These are phyloP conservation scores for Colletotrichum sansevieriae DNA, from an alignment of 2,329 filamentous ascomycete genomes.

Conservation along the genomic window DNA sequence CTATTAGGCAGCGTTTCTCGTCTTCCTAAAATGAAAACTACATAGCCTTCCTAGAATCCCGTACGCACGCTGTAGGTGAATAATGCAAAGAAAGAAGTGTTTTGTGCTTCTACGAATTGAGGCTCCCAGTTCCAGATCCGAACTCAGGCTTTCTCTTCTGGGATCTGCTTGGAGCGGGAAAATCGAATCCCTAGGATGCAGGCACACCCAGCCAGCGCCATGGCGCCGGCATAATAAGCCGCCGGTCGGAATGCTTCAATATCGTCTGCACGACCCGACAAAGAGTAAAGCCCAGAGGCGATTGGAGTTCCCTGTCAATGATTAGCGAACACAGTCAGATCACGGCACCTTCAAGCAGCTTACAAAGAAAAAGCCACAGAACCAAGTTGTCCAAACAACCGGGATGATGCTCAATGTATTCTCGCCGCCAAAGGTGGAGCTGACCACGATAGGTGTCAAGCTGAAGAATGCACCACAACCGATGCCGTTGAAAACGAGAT, in stretches of 20 bases:
- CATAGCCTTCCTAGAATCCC: too few species aligned
- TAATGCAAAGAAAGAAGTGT: too few species aligned
- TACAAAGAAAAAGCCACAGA: constrained; percentile 48
- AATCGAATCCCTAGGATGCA: constrained; percentile 23
- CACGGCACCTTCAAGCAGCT: constrained; percentile 6
- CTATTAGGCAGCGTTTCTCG: too few species aligned
- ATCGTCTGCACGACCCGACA: constrained; percentile 40
- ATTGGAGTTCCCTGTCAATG: constrained; percentile 46
- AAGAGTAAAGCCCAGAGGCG: constrained; percentile 46
- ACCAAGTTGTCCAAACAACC: constrained; percentile 47
- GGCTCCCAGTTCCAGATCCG: too few species aligned
- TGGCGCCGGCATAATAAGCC: constrained; percentile 47
- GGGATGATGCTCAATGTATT: constrained; percentile 47
- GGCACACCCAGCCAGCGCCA: constrained; percentile 42
- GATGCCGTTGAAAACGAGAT: constrained; percentile 47
- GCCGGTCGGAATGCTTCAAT: constrained; percentile 45
- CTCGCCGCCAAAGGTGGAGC: constrained; percentile 43
- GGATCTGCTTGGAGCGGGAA: neutral
- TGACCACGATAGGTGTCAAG: constrained; percentile 45
- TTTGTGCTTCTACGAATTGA: too few species aligned
- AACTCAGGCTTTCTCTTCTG: neutral
- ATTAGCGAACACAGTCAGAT: too few species aligned
- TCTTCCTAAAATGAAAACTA: too few species aligned
- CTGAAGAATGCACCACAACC: constrained; percentile 49
- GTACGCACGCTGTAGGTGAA: too few species aligned